Base-by-base conservation (phyloP, 345 rosid species). In the Laguncularia racemosa region DNA sequence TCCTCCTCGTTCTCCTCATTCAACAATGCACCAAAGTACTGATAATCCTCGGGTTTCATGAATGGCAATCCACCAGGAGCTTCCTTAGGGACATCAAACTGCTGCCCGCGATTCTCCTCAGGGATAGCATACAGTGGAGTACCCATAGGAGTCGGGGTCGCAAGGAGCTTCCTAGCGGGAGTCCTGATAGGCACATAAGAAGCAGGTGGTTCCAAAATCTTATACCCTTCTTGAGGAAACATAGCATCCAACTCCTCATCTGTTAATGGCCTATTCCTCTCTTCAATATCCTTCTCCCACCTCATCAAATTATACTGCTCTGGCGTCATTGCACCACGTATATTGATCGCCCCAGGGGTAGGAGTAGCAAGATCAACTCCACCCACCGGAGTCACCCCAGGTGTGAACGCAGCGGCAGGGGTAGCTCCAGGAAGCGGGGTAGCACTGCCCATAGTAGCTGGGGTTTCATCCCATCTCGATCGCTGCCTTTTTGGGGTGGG, bases 221-320 rank as follows among this genome's bases (percentile, higher is more conserved):
- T 93, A 65, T 89, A 93, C 17, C 99, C 99, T 45, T 93, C 96
- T 62, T 67, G 77, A 19, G 97, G 96, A 72, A 93, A 85, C 90
- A 93, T 85, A 45, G 95, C 85, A 74, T 93, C 97, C 54, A 93
- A 84, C 76, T 93, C 99, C 73, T 93, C 97, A 81, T 93, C 97
- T 20, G 90, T 79, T 83, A 93, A 64, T 1, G 97, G 99, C 52
- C 95, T 76, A 67, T 93, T 93, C 73, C 99, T 93, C 71, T 93
- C 99, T 66, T 93, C 99, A 13, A 93, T 89, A 79, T 89, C 99
- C 86, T 73, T 93, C 84, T 93, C 99, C 99, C 99, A 93, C 76
- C 96, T 84, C 75, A 78, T 6, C 74, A 93, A 50, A 73, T 93
- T 93, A 75, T 81, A 84, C 69, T 82, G 92, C 83, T 93, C 99